Base-by-base conservation (phyloP, 2,329 filamentous ascomycete genomes). In the Meredithiella fracta region DNA sequence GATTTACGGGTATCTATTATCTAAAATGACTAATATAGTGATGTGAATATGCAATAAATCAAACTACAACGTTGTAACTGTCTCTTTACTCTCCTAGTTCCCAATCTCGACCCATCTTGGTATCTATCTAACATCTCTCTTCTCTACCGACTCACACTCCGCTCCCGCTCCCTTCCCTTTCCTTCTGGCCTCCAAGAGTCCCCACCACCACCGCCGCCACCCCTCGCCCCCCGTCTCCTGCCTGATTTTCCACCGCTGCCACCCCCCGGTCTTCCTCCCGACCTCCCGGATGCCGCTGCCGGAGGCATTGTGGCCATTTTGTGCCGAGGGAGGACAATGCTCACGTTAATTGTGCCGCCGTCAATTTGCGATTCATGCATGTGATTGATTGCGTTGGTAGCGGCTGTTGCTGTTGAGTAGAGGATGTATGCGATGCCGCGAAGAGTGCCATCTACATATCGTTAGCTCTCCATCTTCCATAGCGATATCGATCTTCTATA, bases 341-440 rank as follows among this genome's bases (percentile, higher is more conserved):
- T 92, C 51, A 96, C 90, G 64, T 84, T 85, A 64, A 96, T 82
- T 40, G 81, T 75, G 22, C 83, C 80, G 53, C 89, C 89, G 67
- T 96, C 90, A 26, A 95, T 72, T 65, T 94, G 86, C n/a, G 86
- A 88, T 70, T 98, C 92, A 68, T 98, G 92, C 92, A 98, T 97
- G 66, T 94, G 86, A 17, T 90, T 81, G 62, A 96, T 94, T 26
- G 92, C 92, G 14, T 81, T 75, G 69, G 96, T 88, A 23, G 92
- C 91, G 60, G 91, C 85, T 52, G 78, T 74, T 61, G 89, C 79
- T 61, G 84, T 76, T 55, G 80, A 73, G 69, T 85, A 98, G 44
- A 95, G 75, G 60, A 97, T 89, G 67, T 96, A 97, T 31, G 91
- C 92, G 26, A 88, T 94, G 50, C 92, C 91, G 57, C 91, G 83